Conservation (phyloP, 495 filamentous ascomycete species). For the Daldinia decipiens region DNA sequence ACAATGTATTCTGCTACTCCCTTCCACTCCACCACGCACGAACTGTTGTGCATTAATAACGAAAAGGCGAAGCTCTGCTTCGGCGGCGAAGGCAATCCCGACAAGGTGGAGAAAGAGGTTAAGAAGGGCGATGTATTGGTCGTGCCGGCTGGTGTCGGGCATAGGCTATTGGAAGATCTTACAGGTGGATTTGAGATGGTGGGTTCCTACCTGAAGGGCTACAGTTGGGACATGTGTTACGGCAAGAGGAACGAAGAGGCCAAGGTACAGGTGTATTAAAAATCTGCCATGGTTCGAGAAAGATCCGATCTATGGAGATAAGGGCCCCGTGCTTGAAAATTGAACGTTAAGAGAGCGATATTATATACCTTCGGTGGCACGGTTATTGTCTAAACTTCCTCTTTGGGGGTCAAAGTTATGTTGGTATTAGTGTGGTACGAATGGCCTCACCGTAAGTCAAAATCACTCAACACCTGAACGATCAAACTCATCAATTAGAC, state of each 20-base stretch:
- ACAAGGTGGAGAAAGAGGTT: slow-evolving; percentile 64
- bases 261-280: slow-evolving; percentile 58
- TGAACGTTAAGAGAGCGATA: slow-evolving; percentile 14
- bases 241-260: slow-evolving; percentile 64
- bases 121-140: slow-evolving; percentile 71
- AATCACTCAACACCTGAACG: not conserved
- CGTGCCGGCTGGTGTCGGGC: slow-evolving; percentile 72
- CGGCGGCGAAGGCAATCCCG: slow-evolving; percentile 70
- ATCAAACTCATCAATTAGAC: not conserved
- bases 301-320: slow-evolving; percentile 69
- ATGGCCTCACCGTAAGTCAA: slow-evolving; percentile 2
- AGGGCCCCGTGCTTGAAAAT: slow-evolving; percentile 61
- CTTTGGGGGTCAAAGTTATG: not conserved
- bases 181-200: slow-evolving; percentile 69
- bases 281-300: slow-evolving; percentile 64
- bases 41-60: slow-evolving; percentile 68
- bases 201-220: slow-evolving; percentile 68
- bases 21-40: slow-evolving; percentile 74
- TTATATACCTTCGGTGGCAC: not conserved
- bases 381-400: not conserved
- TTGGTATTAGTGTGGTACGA: not conserved
- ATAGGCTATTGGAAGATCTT: slow-evolving; percentile 69
- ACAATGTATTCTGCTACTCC: slow-evolving; percentile 72
- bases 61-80: slow-evolving; percentile 73
- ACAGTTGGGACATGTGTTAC: slow-evolving; percentile 77